Percentiles rank a stretch among this genome's conserved stretches.
Evolutionary conservation across 305 asterid species (phyloP).

Genomic region (Striga hermonthica): DNA sequence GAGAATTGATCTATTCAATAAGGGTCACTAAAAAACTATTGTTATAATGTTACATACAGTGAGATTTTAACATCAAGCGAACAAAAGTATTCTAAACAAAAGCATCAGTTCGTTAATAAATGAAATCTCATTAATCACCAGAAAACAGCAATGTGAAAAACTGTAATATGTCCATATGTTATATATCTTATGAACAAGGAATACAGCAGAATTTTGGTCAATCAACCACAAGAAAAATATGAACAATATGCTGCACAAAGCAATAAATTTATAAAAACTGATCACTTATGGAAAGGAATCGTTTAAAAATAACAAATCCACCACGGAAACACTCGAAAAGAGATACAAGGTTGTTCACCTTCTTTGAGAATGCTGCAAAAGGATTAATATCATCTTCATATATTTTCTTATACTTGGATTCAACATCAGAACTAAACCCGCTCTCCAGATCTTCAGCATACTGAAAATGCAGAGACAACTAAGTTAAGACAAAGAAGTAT

Average conservation of each 20-base stretch:
- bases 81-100: constrained; percentile 11
- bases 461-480: constrained; percentile 45
- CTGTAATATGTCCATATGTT: background rate
- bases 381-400: constrained; percentile 98
- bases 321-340: constrained; percentile 28
- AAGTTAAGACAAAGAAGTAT: constrained; percentile 32
- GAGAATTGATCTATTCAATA: constrained; percentile 12
- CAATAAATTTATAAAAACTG: constrained; percentile 9
- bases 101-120: constrained; percentile 15
- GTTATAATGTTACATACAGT: constrained; percentile 4
- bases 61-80: constrained; percentile 4
- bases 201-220: constrained; percentile 16
- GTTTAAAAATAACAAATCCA: constrained; percentile 19
- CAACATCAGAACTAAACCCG: constrained; percentile 96
- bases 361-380: constrained; percentile 93
- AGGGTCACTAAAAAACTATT: constrained; percentile 1
- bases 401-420: constrained; percentile 96
- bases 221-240: constrained; percentile 10
- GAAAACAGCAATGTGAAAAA: constrained; percentile 19
- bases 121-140: constrained; percentile 18
- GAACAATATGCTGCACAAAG: constrained; percentile 12
- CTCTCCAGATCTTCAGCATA: constrained; percentile 89
- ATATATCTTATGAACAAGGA: constrained; percentile 5
- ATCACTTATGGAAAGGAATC: constrained; percentile 24
- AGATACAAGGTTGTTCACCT: constrained; percentile 43